phyloP scores from a whole-genome alignment of 2,329 filamentous ascomycete species.

The Dendrostoma leiphaemia region DNA sequence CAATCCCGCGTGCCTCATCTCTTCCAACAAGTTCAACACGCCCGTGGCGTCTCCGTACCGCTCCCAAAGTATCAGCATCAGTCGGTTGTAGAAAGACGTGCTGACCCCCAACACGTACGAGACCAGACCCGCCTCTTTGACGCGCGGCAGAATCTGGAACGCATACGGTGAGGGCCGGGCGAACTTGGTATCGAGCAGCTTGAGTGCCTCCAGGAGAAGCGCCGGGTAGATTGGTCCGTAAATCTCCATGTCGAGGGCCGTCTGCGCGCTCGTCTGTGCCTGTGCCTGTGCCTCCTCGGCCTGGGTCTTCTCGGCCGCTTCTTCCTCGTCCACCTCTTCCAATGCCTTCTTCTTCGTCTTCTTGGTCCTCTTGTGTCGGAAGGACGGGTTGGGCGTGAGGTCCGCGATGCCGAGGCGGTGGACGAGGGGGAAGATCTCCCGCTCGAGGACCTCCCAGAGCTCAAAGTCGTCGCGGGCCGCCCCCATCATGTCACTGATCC shows the following conservation, averaged over 20 bases:
- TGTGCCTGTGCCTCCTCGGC: not conserved
- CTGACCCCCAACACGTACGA: constrained; percentile 72
- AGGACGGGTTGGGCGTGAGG: not conserved
- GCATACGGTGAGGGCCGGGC: constrained; percentile 54
- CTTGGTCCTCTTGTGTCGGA: constrained; percentile 1
- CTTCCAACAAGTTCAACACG: constrained; percentile 56
- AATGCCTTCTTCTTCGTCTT: constrained; percentile 16
- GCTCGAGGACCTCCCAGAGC: constrained; percentile 66
- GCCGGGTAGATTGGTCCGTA: constrained; percentile 65
- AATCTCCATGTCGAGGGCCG: constrained; percentile 47
- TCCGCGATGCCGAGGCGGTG: constrained; percentile 51
- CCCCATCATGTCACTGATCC: constrained; percentile 54
- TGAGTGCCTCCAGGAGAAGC: constrained; percentile 56
- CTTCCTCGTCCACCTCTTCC: constrained; percentile 18
- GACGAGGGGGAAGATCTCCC: constrained; percentile 64
- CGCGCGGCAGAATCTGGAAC: constrained; percentile 61
- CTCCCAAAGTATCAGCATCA: constrained; percentile 61
- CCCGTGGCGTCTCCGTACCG: constrained; percentile 56
- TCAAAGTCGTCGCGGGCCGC: constrained; percentile 58
- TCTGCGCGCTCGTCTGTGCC: no score
- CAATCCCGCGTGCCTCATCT: constrained; percentile 65
- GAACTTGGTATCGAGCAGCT: constrained; percentile 57
- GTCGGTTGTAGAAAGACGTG: constrained; percentile 66
- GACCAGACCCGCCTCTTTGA: constrained; percentile 66
- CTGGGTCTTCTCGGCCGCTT: constrained; percentile 7